Evolutionary conservation across 1,139 yeast genomes (phyloP).

Genomic region (Entelexis paramagnoliae): DNA sequence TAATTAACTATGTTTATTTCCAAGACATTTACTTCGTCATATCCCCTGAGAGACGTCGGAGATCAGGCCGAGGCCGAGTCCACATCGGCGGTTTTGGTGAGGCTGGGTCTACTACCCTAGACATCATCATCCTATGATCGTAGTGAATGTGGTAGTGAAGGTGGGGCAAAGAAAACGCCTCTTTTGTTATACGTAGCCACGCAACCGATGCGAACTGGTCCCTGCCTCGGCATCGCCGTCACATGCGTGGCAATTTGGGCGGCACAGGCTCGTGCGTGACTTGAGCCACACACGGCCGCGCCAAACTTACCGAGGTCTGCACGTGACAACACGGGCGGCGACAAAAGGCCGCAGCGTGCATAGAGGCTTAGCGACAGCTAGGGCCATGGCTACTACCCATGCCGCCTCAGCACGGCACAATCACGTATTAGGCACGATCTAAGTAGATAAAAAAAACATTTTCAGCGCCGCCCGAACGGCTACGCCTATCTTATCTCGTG

Average conservation of each 20-base stretch:
- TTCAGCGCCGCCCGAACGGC: not conserved
- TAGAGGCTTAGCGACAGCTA: slow-evolving; percentile 1
- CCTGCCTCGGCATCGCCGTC: not conserved
- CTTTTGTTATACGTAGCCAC: no score
- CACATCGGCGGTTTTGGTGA: no score
- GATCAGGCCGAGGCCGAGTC: no score
- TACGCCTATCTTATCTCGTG: not conserved
- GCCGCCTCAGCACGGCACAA: not conserved
- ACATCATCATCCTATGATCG: no score
- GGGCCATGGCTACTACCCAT: not conserved
- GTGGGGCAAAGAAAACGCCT: no score
- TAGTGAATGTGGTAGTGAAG: no score
- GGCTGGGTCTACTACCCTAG: no score
- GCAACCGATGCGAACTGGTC: no score
- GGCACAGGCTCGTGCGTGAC: not conserved
- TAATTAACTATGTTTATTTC: no score
- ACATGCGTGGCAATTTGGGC: not conserved
- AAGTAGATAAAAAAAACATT: not conserved
- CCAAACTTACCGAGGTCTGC: not conserved
- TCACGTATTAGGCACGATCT: not conserved
- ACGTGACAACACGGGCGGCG: not conserved
- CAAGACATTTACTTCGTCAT: no score
- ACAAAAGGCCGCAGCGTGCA: not conserved
- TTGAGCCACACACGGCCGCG: not conserved
- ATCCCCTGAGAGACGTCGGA: no score